Evolutionary conservation across 1,139 yeast genomes (phyloP).

Genomic region (Petasospora rhodanensis): DNA sequence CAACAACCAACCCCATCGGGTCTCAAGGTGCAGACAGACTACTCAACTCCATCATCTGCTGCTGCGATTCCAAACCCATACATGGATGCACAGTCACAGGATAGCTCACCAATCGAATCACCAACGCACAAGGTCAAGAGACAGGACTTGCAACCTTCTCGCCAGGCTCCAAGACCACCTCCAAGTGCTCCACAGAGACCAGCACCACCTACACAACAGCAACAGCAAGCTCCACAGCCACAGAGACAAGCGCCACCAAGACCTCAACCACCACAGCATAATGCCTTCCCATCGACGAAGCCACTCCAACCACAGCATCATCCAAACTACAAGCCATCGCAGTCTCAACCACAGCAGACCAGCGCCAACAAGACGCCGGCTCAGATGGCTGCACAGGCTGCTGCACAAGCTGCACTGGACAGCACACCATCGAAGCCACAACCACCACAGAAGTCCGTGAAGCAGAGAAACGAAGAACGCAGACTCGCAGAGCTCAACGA

Average conservation of each 20-base stretch:
- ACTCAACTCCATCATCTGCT: conserved; percentile 13
- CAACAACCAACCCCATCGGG: conserved; percentile 11
- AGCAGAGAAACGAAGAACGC: conserved; percentile 50
- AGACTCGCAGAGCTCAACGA: conserved; percentile 74
- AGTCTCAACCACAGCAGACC: conserved; percentile 15
- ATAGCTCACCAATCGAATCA: conserved; percentile 9
- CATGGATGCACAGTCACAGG: conserved; percentile 9
- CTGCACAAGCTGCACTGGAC: conserved; percentile 27
- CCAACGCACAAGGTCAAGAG: conserved; percentile 13
- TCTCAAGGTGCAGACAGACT: conserved; percentile 25
- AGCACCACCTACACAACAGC: conserved; percentile 19
- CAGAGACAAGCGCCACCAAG: conserved; percentile 10
- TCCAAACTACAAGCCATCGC: conserved; percentile 11
- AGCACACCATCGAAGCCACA: conserved; percentile 26
- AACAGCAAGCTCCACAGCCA: background rate
- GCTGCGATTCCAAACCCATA: conserved; percentile 27
- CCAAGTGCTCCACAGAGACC: too few species aligned
- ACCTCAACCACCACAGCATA: conserved; percentile 11
- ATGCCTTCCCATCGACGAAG: conserved; percentile 11
- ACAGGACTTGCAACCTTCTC: conserved; percentile 21
- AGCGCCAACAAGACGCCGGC: conserved; percentile 18
- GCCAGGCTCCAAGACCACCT: conserved; percentile 27
- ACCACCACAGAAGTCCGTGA: conserved; percentile 32
- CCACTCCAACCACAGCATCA: conserved; percentile 22
- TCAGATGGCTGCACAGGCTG: conserved; percentile 25